phyloP scores from a whole-genome alignment of 257 asterid species.

The Gardenia jasminoides region DNA sequence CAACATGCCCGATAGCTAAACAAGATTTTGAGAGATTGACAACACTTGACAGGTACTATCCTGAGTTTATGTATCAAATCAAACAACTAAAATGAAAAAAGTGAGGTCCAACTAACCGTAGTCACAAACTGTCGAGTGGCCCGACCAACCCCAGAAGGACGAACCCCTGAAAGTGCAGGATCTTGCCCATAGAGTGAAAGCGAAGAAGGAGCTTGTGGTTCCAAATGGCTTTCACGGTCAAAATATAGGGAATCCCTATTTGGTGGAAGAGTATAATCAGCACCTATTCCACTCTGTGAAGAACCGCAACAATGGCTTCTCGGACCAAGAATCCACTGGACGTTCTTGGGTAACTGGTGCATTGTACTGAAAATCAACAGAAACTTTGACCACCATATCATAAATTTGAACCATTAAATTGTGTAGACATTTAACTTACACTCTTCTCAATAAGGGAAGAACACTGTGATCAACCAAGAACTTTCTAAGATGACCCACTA shows the following conservation, averaged over 20 bases:
- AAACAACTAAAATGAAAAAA: background rate
- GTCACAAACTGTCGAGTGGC: conserved; percentile 70
- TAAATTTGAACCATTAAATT: conserved; percentile 8
- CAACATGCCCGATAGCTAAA: background rate
- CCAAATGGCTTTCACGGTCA: conserved; percentile 57
- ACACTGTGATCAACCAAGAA: conserved; percentile 82
- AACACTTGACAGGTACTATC: background rate
- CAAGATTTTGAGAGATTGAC: background rate
- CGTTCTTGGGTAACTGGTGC: conserved; percentile 56
- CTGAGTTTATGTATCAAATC: background rate
- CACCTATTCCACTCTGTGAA: conserved; percentile 40
- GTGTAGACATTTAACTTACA: conserved; percentile 40
- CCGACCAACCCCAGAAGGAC: conserved; percentile 48
- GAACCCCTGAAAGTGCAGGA: conserved; percentile 50
- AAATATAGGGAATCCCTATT: conserved; percentile 53
- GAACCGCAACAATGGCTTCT: conserved; percentile 43
- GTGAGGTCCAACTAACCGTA: conserved; percentile 48
- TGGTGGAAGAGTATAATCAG: conserved; percentile 50
- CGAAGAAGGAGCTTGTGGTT: conserved; percentile 43
- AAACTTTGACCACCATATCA: conserved; percentile 6
- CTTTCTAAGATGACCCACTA: conserved; percentile 71
- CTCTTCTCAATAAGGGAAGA: conserved; percentile 79
- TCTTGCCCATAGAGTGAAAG: conserved; percentile 58
- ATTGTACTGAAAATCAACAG: conserved; percentile 45
- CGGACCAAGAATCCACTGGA: conserved; percentile 58